These are phyloP conservation scores for Paecilomyces sp. DNA, from an alignment of 2,329 filamentous ascomycete species.

Conservation along the genomic window DNA sequence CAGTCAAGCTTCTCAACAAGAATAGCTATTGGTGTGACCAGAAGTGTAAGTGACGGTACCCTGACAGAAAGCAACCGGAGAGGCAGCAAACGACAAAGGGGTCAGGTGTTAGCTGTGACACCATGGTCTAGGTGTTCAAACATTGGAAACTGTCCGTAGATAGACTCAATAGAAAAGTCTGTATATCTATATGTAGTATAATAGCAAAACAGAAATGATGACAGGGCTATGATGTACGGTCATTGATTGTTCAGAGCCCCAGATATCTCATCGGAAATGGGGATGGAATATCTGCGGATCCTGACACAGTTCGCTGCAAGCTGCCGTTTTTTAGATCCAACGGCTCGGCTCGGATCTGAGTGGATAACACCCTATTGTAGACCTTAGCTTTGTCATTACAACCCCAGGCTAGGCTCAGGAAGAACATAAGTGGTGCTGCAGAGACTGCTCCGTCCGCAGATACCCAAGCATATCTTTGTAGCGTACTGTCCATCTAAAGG, in stretches of 20 bases:
- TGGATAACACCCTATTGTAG: neutral
- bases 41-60: neutral
- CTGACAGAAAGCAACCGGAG: neutral
- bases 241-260: neutral
- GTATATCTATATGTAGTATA: neutral
- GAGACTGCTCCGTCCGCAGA: neutral
- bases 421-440: neutral
- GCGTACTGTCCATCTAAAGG: neutral
- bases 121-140: neutral
- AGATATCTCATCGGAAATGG: neutral
- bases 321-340: neutral
- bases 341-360: neutral
- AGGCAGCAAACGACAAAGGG: neutral
- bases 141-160: neutral
- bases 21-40: neutral
- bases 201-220: neutral
- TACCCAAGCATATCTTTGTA: neutral
- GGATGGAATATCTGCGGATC: neutral
- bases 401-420: neutral
- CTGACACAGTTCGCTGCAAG: neutral
- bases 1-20: neutral
- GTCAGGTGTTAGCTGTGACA: neutral
- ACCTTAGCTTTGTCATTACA: neutral
- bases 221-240: neutral
- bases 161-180: neutral